Base-by-base conservation (phyloP, 306 rosid species). In the Begonia fuchsioides region DNA sequence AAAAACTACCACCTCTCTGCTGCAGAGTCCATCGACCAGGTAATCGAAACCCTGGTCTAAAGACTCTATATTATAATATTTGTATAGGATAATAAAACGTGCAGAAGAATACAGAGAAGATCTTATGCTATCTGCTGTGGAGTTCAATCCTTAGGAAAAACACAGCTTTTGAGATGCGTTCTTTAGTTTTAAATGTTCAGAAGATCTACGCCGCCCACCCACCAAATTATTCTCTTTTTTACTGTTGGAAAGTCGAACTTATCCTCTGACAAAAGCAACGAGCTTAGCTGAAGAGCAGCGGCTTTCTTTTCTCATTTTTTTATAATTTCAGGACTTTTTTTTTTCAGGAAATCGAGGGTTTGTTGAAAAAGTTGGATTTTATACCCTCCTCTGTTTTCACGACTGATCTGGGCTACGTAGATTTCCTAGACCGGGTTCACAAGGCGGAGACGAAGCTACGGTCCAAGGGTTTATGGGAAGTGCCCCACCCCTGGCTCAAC, bases 401-500 rank as follows among this genome's bases (percentile, higher is more conserved):
- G 32, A 81, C 95, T 1, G 98, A 90, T 47, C 55, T 84, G 16
- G 70, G 83, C 13, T 90, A 90, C 59, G 79, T 85, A 65, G 98
- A 90, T 64, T 90, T 90, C 60, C 64, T 90, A 61, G 82, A 90
- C 77, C 82, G 98, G 55, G 98, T 90, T 35, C 95, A 81, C 61
- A 85, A 73, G 71, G 86, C 95, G 50, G 98, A 90, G 78, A 56
- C 77, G 48, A 90, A 90, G 66, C 95, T 90, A 59, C 82, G 85
- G 48, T 67, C 92, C 59, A 81, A 90, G 70, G 87, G 82, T 6
- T 52, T 90, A 43, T 90, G 98, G 98, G 94, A 84, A 13, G 83
- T 90, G 3, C 82, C 98, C 2, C 98, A 90, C 59, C 98, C 98
- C 12, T 84, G 98, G 95, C 86, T 90, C 50, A 90, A 85, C 77